Evolutionary conservation across 805 yeast genomes (phyloP).

Genomic region (Lipomyces japonicus): DNA sequence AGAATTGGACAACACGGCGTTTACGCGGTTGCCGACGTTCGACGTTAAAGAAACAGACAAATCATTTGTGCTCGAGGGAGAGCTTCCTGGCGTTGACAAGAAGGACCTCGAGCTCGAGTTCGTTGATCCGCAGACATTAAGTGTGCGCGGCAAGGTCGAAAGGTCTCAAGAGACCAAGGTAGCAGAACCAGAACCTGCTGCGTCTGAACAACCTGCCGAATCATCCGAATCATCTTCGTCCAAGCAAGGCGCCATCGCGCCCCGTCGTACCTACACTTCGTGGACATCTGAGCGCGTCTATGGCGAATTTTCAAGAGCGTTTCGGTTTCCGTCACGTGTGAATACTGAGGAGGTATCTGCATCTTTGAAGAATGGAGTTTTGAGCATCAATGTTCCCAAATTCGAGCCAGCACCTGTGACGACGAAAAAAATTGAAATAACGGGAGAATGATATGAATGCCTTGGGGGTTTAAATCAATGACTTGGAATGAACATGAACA

Average conservation of each 20-base stretch:
- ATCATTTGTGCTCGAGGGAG: conserved; percentile 18
- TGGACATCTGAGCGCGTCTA: conserved; percentile 22
- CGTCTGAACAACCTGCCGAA: not conserved
- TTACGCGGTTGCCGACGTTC: conserved; percentile 19
- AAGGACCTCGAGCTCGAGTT: conserved; percentile 20
- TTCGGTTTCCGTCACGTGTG: conserved; percentile 18
- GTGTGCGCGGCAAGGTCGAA: conserved; percentile 15
- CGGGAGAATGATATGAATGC: no score
- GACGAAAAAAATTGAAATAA: not conserved
- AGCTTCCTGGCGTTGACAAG: conserved; percentile 26
- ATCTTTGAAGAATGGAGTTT: conserved; percentile 17
- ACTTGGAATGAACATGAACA: no score
- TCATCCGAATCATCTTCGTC: not conserved
- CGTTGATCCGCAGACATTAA: conserved; percentile 19
- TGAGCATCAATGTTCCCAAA: conserved; percentile 19
- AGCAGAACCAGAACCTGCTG: not conserved
- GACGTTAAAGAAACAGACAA: conserved; percentile 21
- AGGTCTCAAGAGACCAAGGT: conserved; percentile 8
- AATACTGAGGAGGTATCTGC: conserved; percentile 18
- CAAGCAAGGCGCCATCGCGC: not conserved
- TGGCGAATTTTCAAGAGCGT: conserved; percentile 20
- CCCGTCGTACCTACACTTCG: not conserved
- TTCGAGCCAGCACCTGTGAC: not conserved
- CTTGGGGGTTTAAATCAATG: no score
- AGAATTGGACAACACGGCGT: conserved; percentile 5